Base-by-base conservation (phyloP, 768 basidiomycete genomes). In the Ephemerocybe angulata region DNA sequence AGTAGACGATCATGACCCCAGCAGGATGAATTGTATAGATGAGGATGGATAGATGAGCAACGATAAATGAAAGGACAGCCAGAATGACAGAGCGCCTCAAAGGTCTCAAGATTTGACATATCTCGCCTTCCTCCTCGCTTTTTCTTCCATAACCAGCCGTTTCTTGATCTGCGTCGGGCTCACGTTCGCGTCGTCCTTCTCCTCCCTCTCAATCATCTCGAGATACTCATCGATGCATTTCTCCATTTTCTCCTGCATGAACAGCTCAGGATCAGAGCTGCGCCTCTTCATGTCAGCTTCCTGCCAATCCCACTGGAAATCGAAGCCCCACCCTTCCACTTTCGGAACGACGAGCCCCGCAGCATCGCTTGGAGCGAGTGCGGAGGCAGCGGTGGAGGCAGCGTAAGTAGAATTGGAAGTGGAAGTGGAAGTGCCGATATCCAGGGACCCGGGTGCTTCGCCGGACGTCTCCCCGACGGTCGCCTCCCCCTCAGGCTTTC, bases 261-360 rank as follows among this genome's bases (percentile, higher is more conserved):
- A 54, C 22, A 55, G 60, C 21, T 71, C 66, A 30, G 70, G 60
- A 21, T 53, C 53, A 46, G 75, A 42, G 8, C 22, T 2, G 6
- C 55, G 30, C 22, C 24, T 41, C 21, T 50, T 41, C 29, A 51
- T 28, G 5, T 55, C 55, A 3, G 29, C 49, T 3, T 15, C 29
- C 27, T 27, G 21, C 30, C 48, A 56, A 40, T 73, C 68, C 89
- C 88, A 90, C 67, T 91, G 86, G 56, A 92, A 82, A 69, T 92
- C 90, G 64, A 92, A 90, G 50, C 90, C 90, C 90, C 90, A 92
- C 2, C 88, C 89, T 49, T 80, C 82, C n/a, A 66, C 65, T 43
- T 30, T 48, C 25, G 60, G 38, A 5, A 0, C 50, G 31, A 24
- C 30, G 19, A 25, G n/a, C n/a, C n/a, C n/a, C n/a, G n/a, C n/a